Evolutionary conservation across 108 stramenopile genomes (phyloP).

Genomic region (Conticribra guillardii): DNA sequence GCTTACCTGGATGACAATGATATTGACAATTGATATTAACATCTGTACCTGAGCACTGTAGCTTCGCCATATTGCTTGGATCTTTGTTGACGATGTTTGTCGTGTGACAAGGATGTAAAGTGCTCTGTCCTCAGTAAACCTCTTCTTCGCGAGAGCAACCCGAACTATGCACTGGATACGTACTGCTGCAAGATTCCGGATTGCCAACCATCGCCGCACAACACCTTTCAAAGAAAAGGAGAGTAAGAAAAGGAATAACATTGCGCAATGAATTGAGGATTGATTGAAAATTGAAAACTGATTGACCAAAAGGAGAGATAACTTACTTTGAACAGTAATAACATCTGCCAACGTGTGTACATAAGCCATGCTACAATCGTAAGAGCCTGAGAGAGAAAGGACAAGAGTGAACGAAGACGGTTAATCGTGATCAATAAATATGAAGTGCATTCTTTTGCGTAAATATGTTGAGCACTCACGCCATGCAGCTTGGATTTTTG

Average conservation of each 20-base stretch:
- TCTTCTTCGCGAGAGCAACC: slow-evolving; percentile 30
- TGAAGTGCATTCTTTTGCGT: too few relatives aligned
- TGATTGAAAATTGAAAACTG: not conserved
- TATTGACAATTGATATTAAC: slow-evolving; percentile 62
- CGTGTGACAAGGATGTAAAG: slow-evolving; percentile 27
- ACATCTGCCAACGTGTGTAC: slow-evolving; percentile 26
- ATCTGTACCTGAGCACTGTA: slow-evolving; percentile 57
- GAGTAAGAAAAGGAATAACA: not conserved
- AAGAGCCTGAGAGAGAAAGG: too few relatives aligned
- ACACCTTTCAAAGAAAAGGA: not conserved
- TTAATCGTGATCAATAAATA: too few relatives aligned
- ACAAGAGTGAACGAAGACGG: too few relatives aligned
- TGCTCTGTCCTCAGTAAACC: slow-evolving; percentile 18
- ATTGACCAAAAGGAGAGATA: too few relatives aligned
- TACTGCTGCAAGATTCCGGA: slow-evolving; percentile 23
- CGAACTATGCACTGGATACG: slow-evolving; percentile 39
- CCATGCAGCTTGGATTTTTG: slow-evolving; percentile 33
- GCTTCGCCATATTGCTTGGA: slow-evolving; percentile 63
- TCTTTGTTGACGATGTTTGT: slow-evolving; percentile 48
- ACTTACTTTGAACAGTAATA: slow-evolving; percentile 19
- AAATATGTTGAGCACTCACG: too few relatives aligned
- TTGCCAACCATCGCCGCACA: slow-evolving; percentile 27
- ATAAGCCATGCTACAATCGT: slow-evolving; percentile 32
- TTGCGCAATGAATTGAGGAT: not conserved
- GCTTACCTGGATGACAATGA: slow-evolving; percentile 67